Percentiles rank a stretch among this genome's conserved stretches.
These are phyloP conservation scores for Pelargonium cotyledonis DNA, from an alignment of 441 rosid species.

Conservation along the genomic window DNA sequence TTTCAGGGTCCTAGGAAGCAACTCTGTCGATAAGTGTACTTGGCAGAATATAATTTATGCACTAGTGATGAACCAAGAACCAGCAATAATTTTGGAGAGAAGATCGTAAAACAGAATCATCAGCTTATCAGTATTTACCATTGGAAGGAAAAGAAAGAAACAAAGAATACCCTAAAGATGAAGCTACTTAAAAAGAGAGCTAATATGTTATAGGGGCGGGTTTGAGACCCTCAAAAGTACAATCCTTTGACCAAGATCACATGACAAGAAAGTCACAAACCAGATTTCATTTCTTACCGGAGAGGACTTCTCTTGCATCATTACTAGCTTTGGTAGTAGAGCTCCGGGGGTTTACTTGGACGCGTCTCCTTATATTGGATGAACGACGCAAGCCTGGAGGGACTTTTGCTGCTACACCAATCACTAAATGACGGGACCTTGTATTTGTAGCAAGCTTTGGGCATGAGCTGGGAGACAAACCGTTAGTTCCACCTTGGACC, in stretches of 20 bases:
- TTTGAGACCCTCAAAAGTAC: no score
- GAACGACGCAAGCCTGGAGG: conserved; percentile 18
- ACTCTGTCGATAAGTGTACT: no score
- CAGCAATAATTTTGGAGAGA: no score
- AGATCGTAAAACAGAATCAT: no score
- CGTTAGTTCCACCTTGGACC: conserved; percentile 25
- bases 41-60: no score
- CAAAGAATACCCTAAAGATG: no score
- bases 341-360: conserved; percentile 9
- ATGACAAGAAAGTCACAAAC: conserved; percentile 4
- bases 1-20: no score
- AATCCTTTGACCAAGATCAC: conserved; percentile 1
- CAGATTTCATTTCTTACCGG: conserved; percentile 31
- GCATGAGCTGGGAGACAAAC: conserved; percentile 21
- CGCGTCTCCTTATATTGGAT: conserved; percentile 23
- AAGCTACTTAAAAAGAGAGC: no score
- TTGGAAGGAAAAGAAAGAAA: no score
- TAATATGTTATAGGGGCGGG: no score
- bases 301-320: conserved; percentile 20
- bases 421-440: conserved; percentile 14
- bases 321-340: conserved; percentile 8
- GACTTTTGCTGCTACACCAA: conserved; percentile 17
- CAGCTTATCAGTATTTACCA: no score
- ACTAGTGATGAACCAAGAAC: no score
- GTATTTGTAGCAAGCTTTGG: conserved; percentile 24